Base-by-base conservation (phyloP, 148 eudicot genomes). In the Camellia lanceoleosa region DNA sequence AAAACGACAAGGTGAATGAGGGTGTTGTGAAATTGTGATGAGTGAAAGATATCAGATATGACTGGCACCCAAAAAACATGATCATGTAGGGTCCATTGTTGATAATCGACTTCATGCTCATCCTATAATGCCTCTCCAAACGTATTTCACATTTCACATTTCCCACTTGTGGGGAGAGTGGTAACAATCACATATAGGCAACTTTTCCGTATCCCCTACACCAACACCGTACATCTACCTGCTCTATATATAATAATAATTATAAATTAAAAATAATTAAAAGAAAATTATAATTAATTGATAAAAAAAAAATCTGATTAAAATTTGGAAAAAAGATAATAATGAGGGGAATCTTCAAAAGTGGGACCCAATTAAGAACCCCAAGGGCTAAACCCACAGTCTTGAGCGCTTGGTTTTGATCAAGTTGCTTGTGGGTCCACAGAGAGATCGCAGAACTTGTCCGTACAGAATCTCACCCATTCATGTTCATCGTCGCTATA, bases 401-500 rank as follows among this genome's bases (percentile, higher is more conserved):
- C 61, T 51, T 10, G 44, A 80, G 54, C 38, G 43, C 77, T 49
- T 38, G 55, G 82, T 62, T 63, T 73, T 74, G 51, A 80, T 52
- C 78, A 67, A 80, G 67, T 74, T 80, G 78, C 43, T 64, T n/a
- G 78, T 55, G 82, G 82, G 42, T 43, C 78, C 58, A 18, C 12
- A 4, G 11, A 3, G 11, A 59, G 41, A 60, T 46, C 51, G 3
- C 46, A 51, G 20, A 54, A 73, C 78, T 74, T 55, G 56, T 66
- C 78, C 78, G 78, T 80, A 80, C 82, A 55, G 52, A 66, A 80
- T 52, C 38, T 30, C 73, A 38, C 44, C 72, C 12, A 23, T 62
- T 38, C 44, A 60, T 30, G 78, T 60, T 75, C 56, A 59, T 55
- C 74, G 11, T 2, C 74, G 1, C 13, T 8, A 7, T 18, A 46